phyloP scores from a whole-genome alignment of 2,329 filamentous ascomycete species.

The Ophiostoma sp. region DNA sequence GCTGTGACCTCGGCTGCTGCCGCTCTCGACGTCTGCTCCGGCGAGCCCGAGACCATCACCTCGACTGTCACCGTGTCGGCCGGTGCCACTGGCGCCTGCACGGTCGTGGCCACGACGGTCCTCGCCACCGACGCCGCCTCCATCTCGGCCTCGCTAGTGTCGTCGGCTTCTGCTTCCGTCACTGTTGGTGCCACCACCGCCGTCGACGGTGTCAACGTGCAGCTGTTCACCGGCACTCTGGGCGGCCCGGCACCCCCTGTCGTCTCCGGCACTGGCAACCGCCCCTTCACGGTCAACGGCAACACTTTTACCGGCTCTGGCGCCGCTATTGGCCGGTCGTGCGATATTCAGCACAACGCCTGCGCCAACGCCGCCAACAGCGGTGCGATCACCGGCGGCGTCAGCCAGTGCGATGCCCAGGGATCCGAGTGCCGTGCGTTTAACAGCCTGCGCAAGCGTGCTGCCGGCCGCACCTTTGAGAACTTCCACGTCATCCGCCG shows the following conservation, averaged over 20 bases:
- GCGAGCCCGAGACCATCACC: not conserved
- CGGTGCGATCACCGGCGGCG: conserved; percentile 2
- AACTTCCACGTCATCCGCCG: conserved; percentile 4
- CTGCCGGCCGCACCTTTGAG: not conserved
- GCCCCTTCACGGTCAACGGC: conserved; percentile 12
- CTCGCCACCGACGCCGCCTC: not conserved
- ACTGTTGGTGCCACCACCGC: not conserved
- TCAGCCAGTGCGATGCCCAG: conserved; percentile 11
- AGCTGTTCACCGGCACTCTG: conserved; percentile 11
- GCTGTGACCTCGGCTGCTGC: not conserved
- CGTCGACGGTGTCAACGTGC: conserved; percentile 3
- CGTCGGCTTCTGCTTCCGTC: not conserved
- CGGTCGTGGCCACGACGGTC: not conserved
- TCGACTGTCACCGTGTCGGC: not conserved
- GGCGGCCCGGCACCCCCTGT: conserved; percentile 4
- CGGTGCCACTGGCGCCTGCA: not conserved
- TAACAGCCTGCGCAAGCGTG: conserved; percentile 13
- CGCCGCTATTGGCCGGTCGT: conserved; percentile 10
- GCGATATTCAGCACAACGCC: conserved; percentile 14
- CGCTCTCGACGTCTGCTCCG: not conserved
- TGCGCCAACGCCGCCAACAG: conserved; percentile 13
- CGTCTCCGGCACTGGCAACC: conserved; percentile 6
- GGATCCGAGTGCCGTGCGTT: conserved; percentile 4
- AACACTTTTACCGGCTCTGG: not conserved
- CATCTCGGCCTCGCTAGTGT: not conserved